Percentiles rank a stretch among this genome's conserved stretches.
Evolutionary conservation across 345 rosid species (phyloP).

Genomic region (Nasturtium officinale): DNA sequence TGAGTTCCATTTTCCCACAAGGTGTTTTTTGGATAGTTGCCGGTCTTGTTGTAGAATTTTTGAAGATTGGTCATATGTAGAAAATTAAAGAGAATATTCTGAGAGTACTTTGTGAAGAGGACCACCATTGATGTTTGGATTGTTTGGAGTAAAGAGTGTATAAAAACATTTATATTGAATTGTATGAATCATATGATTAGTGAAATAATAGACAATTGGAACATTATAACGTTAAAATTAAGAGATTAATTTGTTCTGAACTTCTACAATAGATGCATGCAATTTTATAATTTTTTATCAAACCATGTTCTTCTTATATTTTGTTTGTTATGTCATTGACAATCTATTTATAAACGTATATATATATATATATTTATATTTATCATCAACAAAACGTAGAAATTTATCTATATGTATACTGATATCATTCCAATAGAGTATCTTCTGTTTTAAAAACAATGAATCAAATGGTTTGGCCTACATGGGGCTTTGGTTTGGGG

Average conservation of each 20-base stretch:
- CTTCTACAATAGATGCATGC: background rate
- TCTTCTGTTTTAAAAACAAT: constrained; percentile 1
- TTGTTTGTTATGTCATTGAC: background rate
- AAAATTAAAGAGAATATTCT: constrained; percentile 33
- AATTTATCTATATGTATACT: background rate
- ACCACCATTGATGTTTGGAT: constrained; percentile 35
- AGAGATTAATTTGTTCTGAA: background rate
- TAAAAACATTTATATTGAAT: constrained; percentile 11
- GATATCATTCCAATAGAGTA: constrained; percentile 6
- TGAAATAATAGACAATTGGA: constrained; percentile 20
- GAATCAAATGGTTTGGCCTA: constrained; percentile 40
- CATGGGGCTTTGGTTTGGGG: constrained; percentile 43
- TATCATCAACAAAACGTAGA: background rate
- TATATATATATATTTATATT: background rate
- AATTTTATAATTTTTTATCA: background rate
- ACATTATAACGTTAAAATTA: background rate
- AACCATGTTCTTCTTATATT: background rate
- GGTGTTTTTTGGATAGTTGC: constrained; percentile 9
- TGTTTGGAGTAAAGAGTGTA: constrained; percentile 33
- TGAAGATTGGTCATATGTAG: constrained; percentile 36
- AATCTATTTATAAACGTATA: background rate
- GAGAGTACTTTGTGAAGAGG: constrained; percentile 34
- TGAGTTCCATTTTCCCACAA: background rate
- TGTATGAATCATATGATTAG: constrained; percentile 1
- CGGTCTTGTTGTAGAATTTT: constrained; percentile 38